Percentiles rank a stretch among this genome's conserved stretches.
These are phyloP conservation scores for Mycena kentingensis DNA, from an alignment of 768 basidiomycete species.

Conservation along the genomic window DNA sequence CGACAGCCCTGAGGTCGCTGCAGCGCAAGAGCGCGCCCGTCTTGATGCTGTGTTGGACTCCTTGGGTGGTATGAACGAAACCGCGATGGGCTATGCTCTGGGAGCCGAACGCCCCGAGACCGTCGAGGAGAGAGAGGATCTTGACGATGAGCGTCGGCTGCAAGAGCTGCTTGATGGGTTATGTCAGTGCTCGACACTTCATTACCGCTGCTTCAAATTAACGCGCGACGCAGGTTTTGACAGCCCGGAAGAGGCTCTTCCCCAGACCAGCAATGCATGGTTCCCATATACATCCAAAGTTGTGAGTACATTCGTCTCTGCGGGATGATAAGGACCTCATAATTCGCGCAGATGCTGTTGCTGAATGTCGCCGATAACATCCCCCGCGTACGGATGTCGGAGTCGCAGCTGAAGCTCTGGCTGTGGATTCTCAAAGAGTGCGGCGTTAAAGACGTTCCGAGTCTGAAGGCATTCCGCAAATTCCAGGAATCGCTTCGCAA, in stretches of 20 bases:
- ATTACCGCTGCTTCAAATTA: background rate
- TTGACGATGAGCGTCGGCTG: background rate
- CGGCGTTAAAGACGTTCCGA: slow-evolving; percentile 24
- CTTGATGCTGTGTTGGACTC: background rate
- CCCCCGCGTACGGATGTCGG: slow-evolving; percentile 22
- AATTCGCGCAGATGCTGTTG: slow-evolving; percentile 20
- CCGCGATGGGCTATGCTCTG: background rate
- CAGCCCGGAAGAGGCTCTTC: background rate
- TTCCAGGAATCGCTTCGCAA: background rate
- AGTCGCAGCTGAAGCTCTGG: slow-evolving; percentile 16
- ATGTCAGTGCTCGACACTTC: background rate
- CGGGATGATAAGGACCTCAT: background rate
- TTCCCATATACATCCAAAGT: background rate
- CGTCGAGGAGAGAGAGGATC: slow-evolving; percentile 9
- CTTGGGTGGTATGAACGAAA: background rate
- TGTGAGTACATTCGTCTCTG: background rate
- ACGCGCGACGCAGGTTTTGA: background rate
- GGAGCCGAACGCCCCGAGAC: slow-evolving; percentile 23
- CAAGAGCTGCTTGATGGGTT: background rate
- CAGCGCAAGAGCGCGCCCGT: background rate
- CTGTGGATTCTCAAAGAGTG: slow-evolving; percentile 24
- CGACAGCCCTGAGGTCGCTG: background rate
- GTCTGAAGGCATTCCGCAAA: slow-evolving; percentile 17
- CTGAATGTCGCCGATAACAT: slow-evolving; percentile 26
- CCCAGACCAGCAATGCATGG: background rate